A percentile compares a stretch with the other conserved stretches of the same genome.
Evolutionary conservation across 306 rosid species (phyloP).

Genomic region (Dalbergia cultrata): DNA sequence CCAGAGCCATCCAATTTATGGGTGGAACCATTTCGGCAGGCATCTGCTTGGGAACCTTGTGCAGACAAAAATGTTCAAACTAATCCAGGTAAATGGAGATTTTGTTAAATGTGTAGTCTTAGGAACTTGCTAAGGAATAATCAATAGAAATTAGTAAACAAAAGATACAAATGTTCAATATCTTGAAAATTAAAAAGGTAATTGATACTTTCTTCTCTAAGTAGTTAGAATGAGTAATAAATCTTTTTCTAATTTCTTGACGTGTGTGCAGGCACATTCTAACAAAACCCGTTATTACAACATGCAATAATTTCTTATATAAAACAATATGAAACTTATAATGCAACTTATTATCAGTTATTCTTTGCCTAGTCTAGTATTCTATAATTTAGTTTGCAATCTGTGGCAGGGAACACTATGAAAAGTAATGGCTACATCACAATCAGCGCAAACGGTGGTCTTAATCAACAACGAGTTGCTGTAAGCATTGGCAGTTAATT

Average conservation of each 20-base stretch:
- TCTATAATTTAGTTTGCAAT: slow-evolving; percentile 31
- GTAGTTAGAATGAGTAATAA: no score
- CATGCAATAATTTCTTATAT: no score
- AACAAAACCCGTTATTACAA: no score
- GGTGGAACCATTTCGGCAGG: slow-evolving; percentile 69
- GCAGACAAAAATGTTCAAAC: slow-evolving; percentile 62
- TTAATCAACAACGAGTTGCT: slow-evolving; percentile 97
- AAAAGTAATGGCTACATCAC: slow-evolving; percentile 81
- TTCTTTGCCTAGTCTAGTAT: not conserved
- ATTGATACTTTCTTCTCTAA: no score
- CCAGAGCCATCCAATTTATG: slow-evolving; percentile 72
- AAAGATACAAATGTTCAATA: no score
- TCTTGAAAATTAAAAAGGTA: no score
- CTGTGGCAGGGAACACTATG: slow-evolving; percentile 61
- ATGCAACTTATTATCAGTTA: not conserved
- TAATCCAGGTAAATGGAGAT: slow-evolving; percentile 55
- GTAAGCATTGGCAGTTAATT: slow-evolving; percentile 61
- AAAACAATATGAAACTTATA: no score
- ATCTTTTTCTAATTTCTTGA: no score
- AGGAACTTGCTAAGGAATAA: no score
- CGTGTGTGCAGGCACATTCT: no score
- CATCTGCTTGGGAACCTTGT: slow-evolving; percentile 85
- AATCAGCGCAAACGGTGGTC: slow-evolving; percentile 97
- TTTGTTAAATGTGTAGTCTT: not conserved
- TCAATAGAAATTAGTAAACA: no score